Evolutionary conservation across 148 eudicot species (phyloP), one percentile per base, ranked within the genome.

Genomic region (Simmondsia chinensis): DNA sequence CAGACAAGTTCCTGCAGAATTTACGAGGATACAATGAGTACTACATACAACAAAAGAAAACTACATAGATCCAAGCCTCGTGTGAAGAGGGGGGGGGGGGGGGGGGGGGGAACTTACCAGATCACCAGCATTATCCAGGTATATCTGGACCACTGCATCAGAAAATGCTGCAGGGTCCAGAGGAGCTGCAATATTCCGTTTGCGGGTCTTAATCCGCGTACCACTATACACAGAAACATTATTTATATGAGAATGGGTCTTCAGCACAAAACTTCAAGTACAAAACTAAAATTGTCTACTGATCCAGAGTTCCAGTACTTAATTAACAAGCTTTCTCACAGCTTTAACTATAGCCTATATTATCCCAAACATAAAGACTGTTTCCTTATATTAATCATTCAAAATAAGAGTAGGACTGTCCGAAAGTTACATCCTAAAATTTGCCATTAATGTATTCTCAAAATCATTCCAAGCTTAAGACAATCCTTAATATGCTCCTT

Each of bases 121-220:
- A 82, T 91, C 99, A 91, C 99, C 99, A 86, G 99, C 96, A 91
- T 91, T 86, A 75, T 91, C 96, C 89, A 91, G 56, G 60, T 91
- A 91, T 21, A 91, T 86, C 96, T 91, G 99, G 80, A 91, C 94
- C 89, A 91, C 96, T 82, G 99, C 99, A 86, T 86, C 99, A 35
- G 99, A 73, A 71, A 91, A 91, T 41, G 99, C 82, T 69, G 95
- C 81, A 86, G 99, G 89, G 89, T 91, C 97, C 80, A 91, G 73
- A 53, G 99, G 99, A 54, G 96, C 96, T n/a, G 99, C 86, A 59
- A 91, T 91, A 55, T 91, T 91, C 94, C 99, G 94, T 79, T 91
- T 85, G 99, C 99, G 99, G 99, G 99, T 82, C 99, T 91, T 91
- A 79, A 91, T 91, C 99, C 99, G 99, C 96, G 94, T 82, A 55